Base-by-base conservation (phyloP, 257 asterid genomes). In the Solanum virginianum region DNA sequence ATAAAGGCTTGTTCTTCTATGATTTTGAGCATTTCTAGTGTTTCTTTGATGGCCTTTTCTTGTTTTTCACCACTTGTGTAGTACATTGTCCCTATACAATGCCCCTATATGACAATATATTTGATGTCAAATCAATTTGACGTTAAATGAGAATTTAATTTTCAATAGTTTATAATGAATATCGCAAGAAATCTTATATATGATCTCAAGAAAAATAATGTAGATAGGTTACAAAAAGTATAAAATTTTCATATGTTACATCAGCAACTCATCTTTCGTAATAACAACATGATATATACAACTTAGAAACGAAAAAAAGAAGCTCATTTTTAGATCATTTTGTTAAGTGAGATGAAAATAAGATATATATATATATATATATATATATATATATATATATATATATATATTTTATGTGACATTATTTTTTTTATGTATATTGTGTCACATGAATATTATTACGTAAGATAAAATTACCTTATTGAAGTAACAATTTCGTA, bases 31-130 rank as follows among this genome's bases (percentile, higher is more conserved):
- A 85, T 63, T 77, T 85, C 77, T n/a, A 49, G 26, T 45, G 79
- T 63, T 45, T 85, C 87, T 77, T 77, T 75, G n/a, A 60, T 66
- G 43, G 87, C 66, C 16, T 59, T 75, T 77, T 85, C 84, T 75
- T 62, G 84, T 18, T 77, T 69, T 75, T 85, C 83, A 24, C 84
- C 84, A 32, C 5, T 43, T 60, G 68, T 77, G 14, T 82, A 36
- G 41, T 75, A 85, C 63, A 85, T 71, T 51, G 79, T 45, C 13
- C 43, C 26, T 2, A 85, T 5, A 70, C 75, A 71, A 18, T 59
- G 80, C 2, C 82, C 81, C 86, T 84, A 53, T 22, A 70, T 47
- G 22, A 69, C 8, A 75, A 83, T 57, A 65, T 39, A 65, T 1
- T 15, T 14, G 43, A 65, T 14, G 43, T 63, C n/a, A 65, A 7